Percentiles rank a stretch among this genome's conserved stretches.
Evolutionary conservation across 257 asterid species (phyloP).

Genomic region (Datura wrightii): DNA sequence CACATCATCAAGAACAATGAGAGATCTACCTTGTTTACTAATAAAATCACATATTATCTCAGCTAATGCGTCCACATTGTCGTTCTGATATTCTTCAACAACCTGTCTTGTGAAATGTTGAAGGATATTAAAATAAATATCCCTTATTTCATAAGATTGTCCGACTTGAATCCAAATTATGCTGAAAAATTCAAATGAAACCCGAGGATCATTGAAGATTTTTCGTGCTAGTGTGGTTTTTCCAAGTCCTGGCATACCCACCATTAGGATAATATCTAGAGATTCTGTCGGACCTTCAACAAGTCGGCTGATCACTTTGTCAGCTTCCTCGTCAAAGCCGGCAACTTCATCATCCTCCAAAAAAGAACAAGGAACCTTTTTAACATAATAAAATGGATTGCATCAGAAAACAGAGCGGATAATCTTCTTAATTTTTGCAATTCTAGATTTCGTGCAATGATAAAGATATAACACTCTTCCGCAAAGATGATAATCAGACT

Average conservation of each 20-base stretch:
- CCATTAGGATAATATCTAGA: constrained; percentile 41
- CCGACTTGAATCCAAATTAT: constrained; percentile 43
- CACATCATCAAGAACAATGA: constrained; percentile 47
- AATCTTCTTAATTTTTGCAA: not conserved
- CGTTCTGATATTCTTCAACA: not conserved
- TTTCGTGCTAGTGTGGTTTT: constrained; percentile 50
- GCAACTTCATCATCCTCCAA: not conserved
- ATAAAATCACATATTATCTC: not conserved
- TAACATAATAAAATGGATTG: not conserved
- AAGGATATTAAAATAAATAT: constrained; percentile 40
- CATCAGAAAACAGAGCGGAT: not conserved
- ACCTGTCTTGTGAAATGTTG: not conserved
- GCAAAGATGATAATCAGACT: too few relatives aligned
- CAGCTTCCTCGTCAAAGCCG: constrained; percentile 33
- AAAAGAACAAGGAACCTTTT: not conserved
- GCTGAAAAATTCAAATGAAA: constrained; percentile 39
- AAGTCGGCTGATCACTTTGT: constrained; percentile 33
- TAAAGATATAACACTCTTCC: too few relatives aligned
- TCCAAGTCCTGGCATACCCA: constrained; percentile 52
- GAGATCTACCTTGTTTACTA: constrained; percentile 31
- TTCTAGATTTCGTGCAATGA: too few relatives aligned
- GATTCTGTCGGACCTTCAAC: not conserved
- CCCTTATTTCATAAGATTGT: constrained; percentile 25
- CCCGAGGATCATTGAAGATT: constrained; percentile 31
- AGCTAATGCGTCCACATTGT: constrained; percentile 31